Base-by-base conservation (phyloP, 208 protist species). In the Trypanosoma melophagium region DNA sequence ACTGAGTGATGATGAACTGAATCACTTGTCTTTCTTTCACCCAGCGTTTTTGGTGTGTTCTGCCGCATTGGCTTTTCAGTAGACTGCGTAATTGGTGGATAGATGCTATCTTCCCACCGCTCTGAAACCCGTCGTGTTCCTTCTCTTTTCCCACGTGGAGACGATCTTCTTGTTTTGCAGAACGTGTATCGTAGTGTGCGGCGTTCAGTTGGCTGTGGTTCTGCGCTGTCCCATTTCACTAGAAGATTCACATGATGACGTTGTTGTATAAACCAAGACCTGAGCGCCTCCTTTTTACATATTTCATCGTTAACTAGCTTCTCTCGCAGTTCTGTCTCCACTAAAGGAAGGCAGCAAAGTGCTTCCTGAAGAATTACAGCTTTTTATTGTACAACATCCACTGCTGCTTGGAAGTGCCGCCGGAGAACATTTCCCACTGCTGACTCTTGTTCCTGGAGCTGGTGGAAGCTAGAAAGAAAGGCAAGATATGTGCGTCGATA, bases 401-500 rank as follows among this genome's bases (percentile, higher is more conserved):
- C 19, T 17, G n/a, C 21, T 8, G 8, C 16, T 51, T 61, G 57
- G 24, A 51, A 50, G 13, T 31, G 57, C 7, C 21, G 12, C 41
- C 14, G 51, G n/a, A 61, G 9, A 31, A 19, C 16, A 31, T 31
- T 16, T 50, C 40, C 35, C 21, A n/a, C 41, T 24, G 41, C 14
- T 31, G 35, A 14, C 41, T 61, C 57, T 7, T 61, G 35, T 16
- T n/a, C 7, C 16, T 51, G 31, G 2, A 61, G 16, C 16, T 50
- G 35, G 4, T 22, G 2, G 17, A 35, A 13, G 8, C 41, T 3
- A 35, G 57, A 25, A 38, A 66, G 1, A 35, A 55, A 66, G 31
- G 54, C 35, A 31, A 61, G 24, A 53, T 42, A 61, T 7, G 53
- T 19, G 17, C 47, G 16, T 16, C 54, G 52, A 44, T 61, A 53